phyloP scores from a whole-genome alignment of 2,329 filamentous ascomycete genomes.

The Pestalotiopsis fici region DNA sequence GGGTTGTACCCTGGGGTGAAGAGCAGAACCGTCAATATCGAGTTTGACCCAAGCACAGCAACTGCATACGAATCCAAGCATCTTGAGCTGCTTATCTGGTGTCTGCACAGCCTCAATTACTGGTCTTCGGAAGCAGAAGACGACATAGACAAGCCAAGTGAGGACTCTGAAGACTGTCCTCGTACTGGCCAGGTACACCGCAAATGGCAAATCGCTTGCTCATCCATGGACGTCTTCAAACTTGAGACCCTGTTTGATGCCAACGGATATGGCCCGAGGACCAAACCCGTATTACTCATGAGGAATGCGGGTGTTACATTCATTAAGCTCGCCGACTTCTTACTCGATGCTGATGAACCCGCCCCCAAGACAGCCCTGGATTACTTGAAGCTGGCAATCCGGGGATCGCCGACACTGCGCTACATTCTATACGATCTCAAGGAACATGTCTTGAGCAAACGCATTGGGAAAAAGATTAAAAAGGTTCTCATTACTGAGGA shows the following conservation, averaged over 20 bases:
- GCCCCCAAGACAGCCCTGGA: slow-evolving; percentile 20
- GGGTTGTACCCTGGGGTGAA: slow-evolving; percentile 24
- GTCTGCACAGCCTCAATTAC: slow-evolving; percentile 17
- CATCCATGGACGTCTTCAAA: slow-evolving; percentile 25
- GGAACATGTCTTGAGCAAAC: slow-evolving; percentile 20
- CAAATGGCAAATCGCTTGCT: slow-evolving; percentile 22
- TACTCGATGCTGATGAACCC: slow-evolving; percentile 10
- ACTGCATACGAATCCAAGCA: slow-evolving; percentile 23
- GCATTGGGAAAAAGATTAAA: slow-evolving; percentile 17
- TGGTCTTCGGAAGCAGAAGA: slow-evolving; percentile 9
- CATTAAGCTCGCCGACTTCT: slow-evolving; percentile 19
- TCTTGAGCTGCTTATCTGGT: slow-evolving; percentile 18
- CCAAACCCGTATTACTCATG: slow-evolving; percentile 19
- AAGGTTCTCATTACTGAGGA: slow-evolving; percentile 29
- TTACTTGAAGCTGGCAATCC: slow-evolving; percentile 22
- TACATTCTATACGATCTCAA: slow-evolving; percentile 26
- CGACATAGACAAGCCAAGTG: not conserved
- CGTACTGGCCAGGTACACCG: slow-evolving; percentile 2
- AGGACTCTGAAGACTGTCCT: slow-evolving; percentile 5
- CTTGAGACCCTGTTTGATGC: slow-evolving; percentile 18
- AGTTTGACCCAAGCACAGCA: slow-evolving; percentile 14
- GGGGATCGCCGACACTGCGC: slow-evolving; percentile 24
- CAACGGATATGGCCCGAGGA: slow-evolving; percentile 17
- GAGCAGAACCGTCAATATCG: slow-evolving; percentile 24
- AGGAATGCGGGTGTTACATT: slow-evolving; percentile 19